Base-by-base conservation (phyloP, 768 basidiomycete genomes). In the Tubosaeta brunneosetosa region DNA sequence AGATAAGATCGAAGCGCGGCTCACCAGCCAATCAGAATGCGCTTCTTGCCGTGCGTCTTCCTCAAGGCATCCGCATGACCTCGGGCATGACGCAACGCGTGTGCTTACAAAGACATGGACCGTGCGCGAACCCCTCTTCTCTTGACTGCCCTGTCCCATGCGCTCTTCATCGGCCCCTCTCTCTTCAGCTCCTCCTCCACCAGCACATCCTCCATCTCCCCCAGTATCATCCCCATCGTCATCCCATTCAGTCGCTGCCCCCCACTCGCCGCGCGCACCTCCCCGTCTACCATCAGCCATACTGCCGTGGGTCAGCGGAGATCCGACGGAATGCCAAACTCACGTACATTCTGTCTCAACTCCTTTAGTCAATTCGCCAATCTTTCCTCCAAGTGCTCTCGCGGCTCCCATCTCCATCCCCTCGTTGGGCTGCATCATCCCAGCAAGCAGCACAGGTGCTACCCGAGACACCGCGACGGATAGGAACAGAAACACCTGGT, bases 401-500 rank as follows among this genome's bases (percentile, higher is more conserved):
- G 57, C 60, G 0, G 59, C 62, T 0, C 54, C 51, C 43, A 65
- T 55, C 16, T 64, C 61, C 43, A 48, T 51, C 42, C 58, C 53
- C n/a, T 34, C 62, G 34, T 75, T 71, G 6, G 71, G 65, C 5
- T 22, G 22, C 56, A 58, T 55, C 52, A 54, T 22, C 1, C 51
- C 61, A 10, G 84, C 80, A 55, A 83, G 78, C 50, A 92, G 71
- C 29, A 81, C 79, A 0, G 91, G 91, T 0, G 80, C 80, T 6
- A 93, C 82, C 17, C 85, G 75, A 14, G 79, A 81, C 10, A 91
- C 75, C 0, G 88, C 89, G 36, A 91, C 77, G 29, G 82, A 87
- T 51, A 85, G 61, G 65, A 88, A 84, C 60, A 90, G 70, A 67
- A 89, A 91, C 26, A 88, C 63, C 56, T 90, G 84, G 61, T 89